These are phyloP conservation scores for Rhazya stricta DNA, from an alignment of 257 asterid species.

Conservation along the genomic window DNA sequence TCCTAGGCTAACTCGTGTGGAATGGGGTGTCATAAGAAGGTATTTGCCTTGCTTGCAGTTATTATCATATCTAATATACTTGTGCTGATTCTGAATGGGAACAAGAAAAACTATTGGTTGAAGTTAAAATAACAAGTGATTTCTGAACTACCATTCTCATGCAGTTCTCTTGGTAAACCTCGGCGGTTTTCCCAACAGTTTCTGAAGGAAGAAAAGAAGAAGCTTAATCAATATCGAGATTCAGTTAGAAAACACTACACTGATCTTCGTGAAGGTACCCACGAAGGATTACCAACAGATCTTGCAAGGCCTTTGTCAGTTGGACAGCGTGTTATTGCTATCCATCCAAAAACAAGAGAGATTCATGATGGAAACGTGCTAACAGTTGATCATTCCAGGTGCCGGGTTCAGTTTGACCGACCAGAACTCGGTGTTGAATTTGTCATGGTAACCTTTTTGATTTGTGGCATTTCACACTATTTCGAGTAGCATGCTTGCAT, in stretches of 20 bases:
- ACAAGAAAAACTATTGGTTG: not conserved
- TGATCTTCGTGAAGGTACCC: constrained; percentile 78
- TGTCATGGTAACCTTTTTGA: constrained; percentile 57
- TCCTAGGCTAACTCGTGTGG: constrained; percentile 83
- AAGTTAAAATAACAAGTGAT: not conserved
- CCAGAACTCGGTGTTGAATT: constrained; percentile 93
- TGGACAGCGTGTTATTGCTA: constrained; percentile 91
- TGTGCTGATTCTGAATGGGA: not conserved
- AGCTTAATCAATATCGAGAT: constrained; percentile 80
- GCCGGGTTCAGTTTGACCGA: constrained; percentile 88
- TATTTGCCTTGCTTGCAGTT: constrained; percentile 21
- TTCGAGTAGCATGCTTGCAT: not conserved
- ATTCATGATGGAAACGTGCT: constrained; percentile 85
- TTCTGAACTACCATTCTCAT: constrained; percentile 7
- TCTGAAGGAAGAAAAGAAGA: constrained; percentile 91
- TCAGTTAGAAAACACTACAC: constrained; percentile 82
- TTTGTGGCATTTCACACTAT: not conserved
- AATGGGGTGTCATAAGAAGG: constrained; percentile 96
- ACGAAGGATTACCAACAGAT: constrained; percentile 87
- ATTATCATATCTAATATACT: not conserved
- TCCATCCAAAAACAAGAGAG: constrained; percentile 92
- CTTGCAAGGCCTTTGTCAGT: constrained; percentile 89
- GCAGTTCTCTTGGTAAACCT: constrained; percentile 94
- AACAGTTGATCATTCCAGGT: constrained; percentile 80
- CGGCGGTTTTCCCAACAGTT: constrained; percentile 88